These are phyloP conservation scores for Hericium rajendrae DNA, from an alignment of 768 basidiomycete species.

Conservation along the genomic window DNA sequence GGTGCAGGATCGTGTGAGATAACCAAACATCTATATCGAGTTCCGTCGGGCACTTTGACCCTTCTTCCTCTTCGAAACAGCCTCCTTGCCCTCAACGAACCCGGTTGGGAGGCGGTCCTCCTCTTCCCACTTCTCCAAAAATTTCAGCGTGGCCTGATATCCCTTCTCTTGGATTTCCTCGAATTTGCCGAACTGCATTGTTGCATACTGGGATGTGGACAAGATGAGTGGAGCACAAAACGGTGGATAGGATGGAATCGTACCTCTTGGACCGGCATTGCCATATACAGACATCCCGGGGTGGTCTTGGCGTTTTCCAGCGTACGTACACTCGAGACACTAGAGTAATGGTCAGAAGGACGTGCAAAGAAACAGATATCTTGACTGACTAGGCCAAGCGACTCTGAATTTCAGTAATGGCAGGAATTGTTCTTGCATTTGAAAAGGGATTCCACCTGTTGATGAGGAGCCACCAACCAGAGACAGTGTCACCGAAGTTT, in stretches of 20 bases:
- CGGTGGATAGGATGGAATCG: constrained; percentile 6
- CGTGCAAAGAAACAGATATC: not conserved
- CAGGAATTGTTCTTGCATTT: constrained; percentile 63
- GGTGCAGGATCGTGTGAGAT: not conserved
- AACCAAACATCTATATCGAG: constrained; percentile 33
- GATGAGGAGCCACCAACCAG: constrained; percentile 91
- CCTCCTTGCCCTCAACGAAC: constrained; percentile 49
- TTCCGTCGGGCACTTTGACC: constrained; percentile 73
- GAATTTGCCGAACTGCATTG: constrained; percentile 82
- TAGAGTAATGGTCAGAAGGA: constrained; percentile 23
- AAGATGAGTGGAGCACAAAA: not conserved
- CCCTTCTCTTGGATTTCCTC: constrained; percentile 84
- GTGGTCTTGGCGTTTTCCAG: constrained; percentile 91
- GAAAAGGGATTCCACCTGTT: constrained; percentile 93
- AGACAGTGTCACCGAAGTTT: constrained; percentile 89
- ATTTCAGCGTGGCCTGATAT: constrained; percentile 58
- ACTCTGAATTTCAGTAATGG: constrained; percentile 89
- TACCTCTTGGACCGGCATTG: constrained; percentile 92
- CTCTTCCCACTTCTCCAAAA: constrained; percentile 69
- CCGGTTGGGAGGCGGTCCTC: constrained; percentile 79
- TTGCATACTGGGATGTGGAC: constrained; percentile 57
- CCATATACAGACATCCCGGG: constrained; percentile 83
- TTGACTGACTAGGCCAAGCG: constrained; percentile 84
- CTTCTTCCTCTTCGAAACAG: constrained; percentile 40
- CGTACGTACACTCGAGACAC: constrained; percentile 92